These are phyloP conservation scores for Phialophora macrospora DNA, from an alignment of 2,329 filamentous ascomycete genomes.

Conservation along the genomic window DNA sequence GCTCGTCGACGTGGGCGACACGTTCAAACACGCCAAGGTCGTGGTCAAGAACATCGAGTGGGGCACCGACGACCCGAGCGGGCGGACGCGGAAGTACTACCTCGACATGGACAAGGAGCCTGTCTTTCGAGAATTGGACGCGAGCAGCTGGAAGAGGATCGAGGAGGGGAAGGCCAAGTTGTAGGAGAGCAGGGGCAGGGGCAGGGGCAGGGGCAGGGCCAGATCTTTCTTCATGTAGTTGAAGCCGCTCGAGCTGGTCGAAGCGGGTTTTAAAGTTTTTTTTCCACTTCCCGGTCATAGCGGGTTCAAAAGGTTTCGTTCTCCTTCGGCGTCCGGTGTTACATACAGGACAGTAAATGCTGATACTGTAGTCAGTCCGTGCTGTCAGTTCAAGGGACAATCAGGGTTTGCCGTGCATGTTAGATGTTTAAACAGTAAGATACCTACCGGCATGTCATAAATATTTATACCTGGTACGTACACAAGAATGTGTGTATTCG, in stretches of 20 bases:
- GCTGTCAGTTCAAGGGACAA: background rate
- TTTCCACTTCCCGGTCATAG: too few species aligned
- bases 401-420: background rate
- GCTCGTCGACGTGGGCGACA: conserved; percentile 53
- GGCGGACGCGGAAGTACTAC: conserved; percentile 51
- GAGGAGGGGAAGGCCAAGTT: conserved; percentile 52
- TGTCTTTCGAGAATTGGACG: conserved; percentile 41
- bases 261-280: too few species aligned
- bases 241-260: background rate
- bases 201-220: background rate
- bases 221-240: background rate
- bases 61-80: conserved; percentile 43
- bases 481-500: background rate
- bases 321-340: too few species aligned
- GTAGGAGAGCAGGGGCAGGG: conserved; percentile 34
- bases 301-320: too few species aligned
- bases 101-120: conserved; percentile 43
- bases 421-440: background rate
- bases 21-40: conserved; percentile 57
- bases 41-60: conserved; percentile 52
- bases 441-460: background rate
- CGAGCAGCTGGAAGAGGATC: conserved; percentile 49
- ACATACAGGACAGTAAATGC: too few species aligned
- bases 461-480: too few species aligned
- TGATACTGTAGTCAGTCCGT: too few species aligned